phyloP scores from a whole-genome alignment of 345 rosid genomes.

The Psidium friedrichsthalianum region DNA sequence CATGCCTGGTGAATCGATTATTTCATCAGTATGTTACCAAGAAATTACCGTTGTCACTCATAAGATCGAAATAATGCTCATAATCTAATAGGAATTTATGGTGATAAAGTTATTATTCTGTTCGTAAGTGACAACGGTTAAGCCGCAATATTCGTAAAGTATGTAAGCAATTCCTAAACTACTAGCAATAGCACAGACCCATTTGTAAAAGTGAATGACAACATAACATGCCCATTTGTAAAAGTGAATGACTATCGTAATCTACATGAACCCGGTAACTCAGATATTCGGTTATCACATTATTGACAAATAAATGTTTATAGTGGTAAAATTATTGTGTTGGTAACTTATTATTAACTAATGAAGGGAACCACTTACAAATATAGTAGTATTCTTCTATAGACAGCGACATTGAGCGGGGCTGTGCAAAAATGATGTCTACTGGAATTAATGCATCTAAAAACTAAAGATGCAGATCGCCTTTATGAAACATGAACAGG shows the following conservation, averaged over 20 bases:
- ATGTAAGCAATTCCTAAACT: not conserved
- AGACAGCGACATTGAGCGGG: no score
- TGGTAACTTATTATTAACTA: no score
- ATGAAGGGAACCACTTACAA: no score
- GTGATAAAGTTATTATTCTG: not conserved
- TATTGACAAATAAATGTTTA: not conserved
- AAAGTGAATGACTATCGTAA: no score
- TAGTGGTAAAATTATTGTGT: no score
- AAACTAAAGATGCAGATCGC: no score
- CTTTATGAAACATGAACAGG: not conserved
- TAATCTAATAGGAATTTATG: not conserved
- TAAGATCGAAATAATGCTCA: not conserved
- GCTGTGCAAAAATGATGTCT: no score
- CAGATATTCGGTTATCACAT: not conserved
- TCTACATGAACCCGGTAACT: not conserved
- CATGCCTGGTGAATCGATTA: not conserved
- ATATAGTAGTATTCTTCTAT: no score
- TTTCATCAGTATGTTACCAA: not conserved
- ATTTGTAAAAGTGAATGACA: not conserved
- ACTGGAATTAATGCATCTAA: no score
- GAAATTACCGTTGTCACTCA: not conserved
- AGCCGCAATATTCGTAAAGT: no score
- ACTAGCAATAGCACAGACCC: not conserved
- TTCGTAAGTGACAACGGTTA: not conserved
- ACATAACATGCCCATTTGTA: no score